phyloP scores from a whole-genome alignment of 768 basidiomycete species.

The Neoboletus magnificus region DNA sequence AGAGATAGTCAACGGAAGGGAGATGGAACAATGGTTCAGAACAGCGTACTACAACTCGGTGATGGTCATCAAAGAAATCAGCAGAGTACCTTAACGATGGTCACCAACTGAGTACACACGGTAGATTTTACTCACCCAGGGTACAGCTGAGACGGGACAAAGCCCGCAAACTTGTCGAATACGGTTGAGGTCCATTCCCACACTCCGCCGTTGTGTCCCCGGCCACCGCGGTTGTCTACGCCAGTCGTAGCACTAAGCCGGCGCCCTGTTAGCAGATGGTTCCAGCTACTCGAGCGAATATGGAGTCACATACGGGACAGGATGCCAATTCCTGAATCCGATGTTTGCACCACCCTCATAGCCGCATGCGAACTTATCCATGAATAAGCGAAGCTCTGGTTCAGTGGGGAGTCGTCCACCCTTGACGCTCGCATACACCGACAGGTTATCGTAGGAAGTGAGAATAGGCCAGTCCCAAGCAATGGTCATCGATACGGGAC shows the following conservation, averaged over 20 bases:
- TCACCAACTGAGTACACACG: background rate
- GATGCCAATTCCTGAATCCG: conserved; percentile 94
- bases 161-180: conserved; percentile 72
- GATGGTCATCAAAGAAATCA: conserved; percentile 89
- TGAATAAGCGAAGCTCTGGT: conserved; percentile 78
- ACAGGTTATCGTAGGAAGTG: conserved; percentile 73
- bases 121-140: conserved; percentile 59
- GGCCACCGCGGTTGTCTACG: conserved; percentile 43
- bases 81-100: conserved; percentile 56
- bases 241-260: conserved; percentile 66
- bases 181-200: conserved; percentile 97
- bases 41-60: conserved; percentile 79
- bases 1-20: background rate
- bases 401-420: conserved; percentile 95
- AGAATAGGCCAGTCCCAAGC: conserved; percentile 86
- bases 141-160: conserved; percentile 70
- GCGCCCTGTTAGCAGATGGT: background rate
- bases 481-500: conserved; percentile 71
- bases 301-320: conserved; percentile 65
- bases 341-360: conserved; percentile 78
- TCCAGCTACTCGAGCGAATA: background rate
- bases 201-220: conserved; percentile 88
- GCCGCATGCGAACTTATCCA: conserved; percentile 67
- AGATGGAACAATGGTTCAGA: background rate
- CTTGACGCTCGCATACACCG: conserved; percentile 75